phyloP scores from a whole-genome alignment of 768 basidiomycete species.

The Chalciporus sphaerocephalus region DNA sequence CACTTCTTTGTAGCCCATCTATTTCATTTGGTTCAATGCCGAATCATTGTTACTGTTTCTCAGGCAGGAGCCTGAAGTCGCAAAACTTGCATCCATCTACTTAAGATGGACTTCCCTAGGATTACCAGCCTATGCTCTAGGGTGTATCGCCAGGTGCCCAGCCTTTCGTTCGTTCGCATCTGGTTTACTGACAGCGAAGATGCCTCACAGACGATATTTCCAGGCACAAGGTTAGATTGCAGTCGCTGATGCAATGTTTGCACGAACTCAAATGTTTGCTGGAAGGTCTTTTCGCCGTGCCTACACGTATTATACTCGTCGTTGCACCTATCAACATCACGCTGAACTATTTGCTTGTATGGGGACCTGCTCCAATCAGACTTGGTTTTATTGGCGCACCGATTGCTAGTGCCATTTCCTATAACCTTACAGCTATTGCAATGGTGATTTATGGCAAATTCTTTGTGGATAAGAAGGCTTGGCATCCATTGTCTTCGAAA shows the following conservation, averaged over 20 bases:
- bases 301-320: conserved; percentile 75
- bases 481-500: conserved; percentile 68
- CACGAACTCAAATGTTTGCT: conserved; percentile 1
- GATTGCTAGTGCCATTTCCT: conserved; percentile 80
- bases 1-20: conserved; percentile 41
- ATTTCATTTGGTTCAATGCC: conserved; percentile 74
- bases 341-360: conserved; percentile 83
- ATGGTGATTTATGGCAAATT: conserved; percentile 61
- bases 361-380: conserved; percentile 78
- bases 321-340: conserved; percentile 82
- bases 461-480: conserved; percentile 68
- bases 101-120: conserved; percentile 70
- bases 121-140: conserved; percentile 67
- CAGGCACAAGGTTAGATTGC: conserved; percentile 73
- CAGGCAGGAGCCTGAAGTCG: conserved; percentile 78
- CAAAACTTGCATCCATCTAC: conserved; percentile 68
- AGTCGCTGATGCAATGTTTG: conserved; percentile 14
- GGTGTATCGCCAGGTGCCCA: conserved; percentile 44
- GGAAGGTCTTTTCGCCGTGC: conserved; percentile 74
- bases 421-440: conserved; percentile 69
- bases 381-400: conserved; percentile 93
- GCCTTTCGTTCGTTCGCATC: not conserved
- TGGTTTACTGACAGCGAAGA: conserved; percentile 33
- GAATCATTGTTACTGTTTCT: conserved; percentile 70
- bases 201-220: conserved; percentile 42